Evolutionary conservation across 73 alveolate species (phyloP).

Genomic region (Uronychia setigera): DNA sequence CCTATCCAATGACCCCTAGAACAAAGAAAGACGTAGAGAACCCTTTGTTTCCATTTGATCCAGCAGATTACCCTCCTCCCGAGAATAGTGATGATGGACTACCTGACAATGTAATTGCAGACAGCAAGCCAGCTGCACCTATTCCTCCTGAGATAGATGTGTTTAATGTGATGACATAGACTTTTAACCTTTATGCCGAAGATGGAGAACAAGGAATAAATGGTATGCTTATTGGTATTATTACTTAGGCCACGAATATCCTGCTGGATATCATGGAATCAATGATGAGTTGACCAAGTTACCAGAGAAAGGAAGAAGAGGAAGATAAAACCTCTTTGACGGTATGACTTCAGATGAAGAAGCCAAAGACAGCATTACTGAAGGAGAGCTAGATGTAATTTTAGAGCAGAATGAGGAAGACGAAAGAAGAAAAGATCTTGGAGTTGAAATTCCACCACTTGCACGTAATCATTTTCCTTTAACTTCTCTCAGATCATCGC

Average conservation of each 20-base stretch:
- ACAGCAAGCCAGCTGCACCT: not conserved
- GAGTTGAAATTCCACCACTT: slow-evolving; percentile 37
- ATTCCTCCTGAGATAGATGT: not conserved
- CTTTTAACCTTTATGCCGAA: not conserved
- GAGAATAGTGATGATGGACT: not conserved
- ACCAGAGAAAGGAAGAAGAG: slow-evolving; percentile 22
- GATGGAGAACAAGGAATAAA: not conserved
- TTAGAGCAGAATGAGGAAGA: slow-evolving; percentile 26
- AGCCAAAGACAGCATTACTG: not conserved
- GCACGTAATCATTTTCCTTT: slow-evolving; percentile 13
- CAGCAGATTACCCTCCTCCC: slow-evolving; percentile 1
- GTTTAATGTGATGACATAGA: not conserved
- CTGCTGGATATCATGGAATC: slow-evolving; percentile 6
- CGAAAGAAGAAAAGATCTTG: slow-evolving; percentile 8
- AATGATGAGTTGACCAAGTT: slow-evolving; percentile 47
- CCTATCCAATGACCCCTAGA: slow-evolving; percentile 33
- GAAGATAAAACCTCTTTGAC: not conserved
- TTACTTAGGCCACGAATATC: not conserved
- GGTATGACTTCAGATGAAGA: slow-evolving; percentile 3
- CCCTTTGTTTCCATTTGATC: slow-evolving; percentile 20
- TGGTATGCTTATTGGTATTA: too few species aligned
- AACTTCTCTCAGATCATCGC: slow-evolving; percentile 29
- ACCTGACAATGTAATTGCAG: not conserved
- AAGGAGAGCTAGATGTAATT: not conserved
- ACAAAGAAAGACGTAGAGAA: slow-evolving; percentile 28